phyloP scores from a whole-genome alignment of 1,284 basidiomycete species.

The Mrakiaceae sp. region DNA sequence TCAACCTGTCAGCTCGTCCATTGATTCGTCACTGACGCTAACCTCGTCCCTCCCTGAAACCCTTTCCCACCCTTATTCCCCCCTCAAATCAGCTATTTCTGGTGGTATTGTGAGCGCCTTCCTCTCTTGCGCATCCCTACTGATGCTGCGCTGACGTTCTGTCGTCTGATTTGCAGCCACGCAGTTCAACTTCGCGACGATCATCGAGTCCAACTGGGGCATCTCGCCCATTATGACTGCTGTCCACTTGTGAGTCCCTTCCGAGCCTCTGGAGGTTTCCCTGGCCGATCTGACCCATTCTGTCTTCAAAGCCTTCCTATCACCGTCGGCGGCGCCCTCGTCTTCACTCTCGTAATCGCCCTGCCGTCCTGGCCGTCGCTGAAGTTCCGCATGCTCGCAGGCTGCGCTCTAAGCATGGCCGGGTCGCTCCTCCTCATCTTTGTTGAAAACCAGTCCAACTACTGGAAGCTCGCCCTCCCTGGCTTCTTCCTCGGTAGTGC shows the following conservation, averaged over 20 bases:
- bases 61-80: not conserved
- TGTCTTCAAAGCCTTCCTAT: conserved; percentile 8
- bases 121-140: not conserved
- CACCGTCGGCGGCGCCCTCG: conserved; percentile 16
- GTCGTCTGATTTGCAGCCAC: not conserved
- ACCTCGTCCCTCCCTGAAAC: not conserved
- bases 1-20: not conserved
- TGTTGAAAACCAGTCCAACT: conserved; percentile 4
- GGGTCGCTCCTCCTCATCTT: conserved; percentile 19
- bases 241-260: conserved; percentile 17
- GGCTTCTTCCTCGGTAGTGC: conserved; percentile 17
- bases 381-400: conserved; percentile 17
- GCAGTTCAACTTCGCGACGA: conserved; percentile 16
- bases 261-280: not conserved
- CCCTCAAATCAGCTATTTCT: not conserved
- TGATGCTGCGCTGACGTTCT: not conserved
- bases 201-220: conserved; percentile 18
- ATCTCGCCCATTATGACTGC: conserved; percentile 19
- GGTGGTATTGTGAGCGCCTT: conserved; percentile 12
- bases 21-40: not conserved
- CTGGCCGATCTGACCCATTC: not conserved
- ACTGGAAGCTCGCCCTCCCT: conserved; percentile 17
- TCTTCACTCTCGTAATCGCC: conserved; percentile 17
- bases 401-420: conserved; percentile 2
- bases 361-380: conserved; percentile 12